These are phyloP conservation scores for Lichina pygmaea DNA, from an alignment of 495 filamentous ascomycete species.

Conservation along the genomic window DNA sequence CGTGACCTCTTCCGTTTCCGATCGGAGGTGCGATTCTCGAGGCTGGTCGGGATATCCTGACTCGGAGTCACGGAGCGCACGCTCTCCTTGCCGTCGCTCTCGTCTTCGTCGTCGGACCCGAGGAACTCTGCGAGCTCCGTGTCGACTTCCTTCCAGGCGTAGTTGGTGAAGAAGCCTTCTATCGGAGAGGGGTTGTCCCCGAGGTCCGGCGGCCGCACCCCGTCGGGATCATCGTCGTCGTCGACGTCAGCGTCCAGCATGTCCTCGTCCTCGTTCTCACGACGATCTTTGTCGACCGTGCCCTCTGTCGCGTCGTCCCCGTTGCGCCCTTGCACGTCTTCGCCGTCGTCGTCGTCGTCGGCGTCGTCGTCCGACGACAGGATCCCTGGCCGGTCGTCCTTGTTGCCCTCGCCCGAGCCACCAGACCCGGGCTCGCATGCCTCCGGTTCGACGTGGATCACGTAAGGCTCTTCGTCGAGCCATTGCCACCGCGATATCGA, in stretches of 20 bases:
- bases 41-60: neutral
- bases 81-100: neutral
- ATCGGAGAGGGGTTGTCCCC: neutral
- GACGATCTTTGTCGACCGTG: neutral
- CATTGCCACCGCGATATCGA: conserved; percentile 54
- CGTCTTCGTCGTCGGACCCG: conserved; percentile 3
- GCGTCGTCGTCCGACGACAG: conserved; percentile 1
- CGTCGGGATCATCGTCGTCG: conserved; percentile 2
- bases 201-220: neutral
- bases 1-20: neutral
- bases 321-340: neutral
- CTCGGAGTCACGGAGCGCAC: neutral
- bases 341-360: neutral
- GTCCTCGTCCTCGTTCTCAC: neutral
- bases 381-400: neutral
- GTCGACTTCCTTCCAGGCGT: conserved; percentile 2
- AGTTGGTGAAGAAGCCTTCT: neutral
- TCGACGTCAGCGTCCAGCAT: neutral
- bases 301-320: neutral
- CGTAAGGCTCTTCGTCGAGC: conserved; percentile 47
- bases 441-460: conserved; percentile 34
- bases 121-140: conserved; percentile 3
- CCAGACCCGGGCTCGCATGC: conserved; percentile 20
- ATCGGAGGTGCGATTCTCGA: neutral
- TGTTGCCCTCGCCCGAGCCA: conserved; percentile 6